Base-by-base conservation (phyloP, 1,284 basidiomycete species). In the Xerocomus minutiporus region DNA sequence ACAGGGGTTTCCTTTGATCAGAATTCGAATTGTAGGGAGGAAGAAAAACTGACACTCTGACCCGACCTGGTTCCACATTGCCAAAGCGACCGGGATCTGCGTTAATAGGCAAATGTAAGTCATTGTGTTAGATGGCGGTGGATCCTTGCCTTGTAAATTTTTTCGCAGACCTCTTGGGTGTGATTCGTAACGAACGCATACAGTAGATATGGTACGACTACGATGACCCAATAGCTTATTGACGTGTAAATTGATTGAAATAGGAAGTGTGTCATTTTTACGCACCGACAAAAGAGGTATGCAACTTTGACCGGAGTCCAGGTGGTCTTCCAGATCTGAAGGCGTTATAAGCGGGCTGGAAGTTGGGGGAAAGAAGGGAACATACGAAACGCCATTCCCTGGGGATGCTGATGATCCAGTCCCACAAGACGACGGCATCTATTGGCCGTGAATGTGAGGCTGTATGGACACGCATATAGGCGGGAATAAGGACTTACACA, bases 21-120 rank as follows among this genome's bases (percentile, higher is more conserved):
- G 48, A 34, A 46, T 48, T 15, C 26, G 34, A 38, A 42, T 51
- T 11, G 23, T 9, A 13, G 4, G 15, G 20, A 35, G 25, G 32
- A 48, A 44, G n/a, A 56, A 57, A 46, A 43, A 69, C 75, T 49
- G 59, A 83, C 84, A 81, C 73, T 90, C 85, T 42, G 87, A 86
- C 42, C 84, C 82, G 50, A 88, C 84, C 77, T 90, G 88, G 61
- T 90, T 90, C 86, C 87, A 90, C 81, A 88, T 84, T 28, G 86
- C 86, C 46, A 89, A 75, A 9, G 82, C 81, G 45, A 89, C 86
- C 4, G 86, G 86, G 48, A 87, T 81, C 86, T 88, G 57, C 41
- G 49, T 52, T 38, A 45, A 49, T 17, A 41, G 47, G 43, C 34
- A 25, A 52, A 49, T 32, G 53, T 35, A 49, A 54, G 48, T 29